These are phyloP conservation scores for Candida tetrigidarum DNA, from an alignment of 1,139 yeast genomes.

Conservation along the genomic window DNA sequence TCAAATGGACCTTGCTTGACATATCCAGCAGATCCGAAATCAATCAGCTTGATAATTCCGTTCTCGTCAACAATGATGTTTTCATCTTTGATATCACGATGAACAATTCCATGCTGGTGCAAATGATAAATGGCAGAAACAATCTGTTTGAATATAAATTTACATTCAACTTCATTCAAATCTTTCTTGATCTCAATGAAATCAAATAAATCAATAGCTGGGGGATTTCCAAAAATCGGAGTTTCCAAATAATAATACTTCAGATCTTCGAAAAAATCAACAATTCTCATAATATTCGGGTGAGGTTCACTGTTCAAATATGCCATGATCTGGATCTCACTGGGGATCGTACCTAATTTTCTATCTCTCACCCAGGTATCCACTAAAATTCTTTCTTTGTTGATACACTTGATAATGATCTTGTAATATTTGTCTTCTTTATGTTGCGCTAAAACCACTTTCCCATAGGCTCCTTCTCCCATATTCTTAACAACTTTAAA, in stretches of 20 bases:
- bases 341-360: constrained; percentile 87
- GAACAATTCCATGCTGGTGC: constrained; percentile 87
- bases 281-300: constrained; percentile 79
- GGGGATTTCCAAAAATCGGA: constrained; percentile 85
- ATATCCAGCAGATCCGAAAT: constrained; percentile 95
- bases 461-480: constrained; percentile 98
- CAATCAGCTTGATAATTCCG: constrained; percentile 82
- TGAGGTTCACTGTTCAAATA: constrained; percentile 76
- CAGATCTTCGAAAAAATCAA: constrained; percentile 92
- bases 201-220: constrained; percentile 92
- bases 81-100: constrained; percentile 95
- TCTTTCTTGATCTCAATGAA: constrained; percentile 81
- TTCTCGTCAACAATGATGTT: constrained; percentile 84
- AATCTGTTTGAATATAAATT: constrained; percentile 77
- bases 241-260: constrained; percentile 89
- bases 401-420: constrained; percentile 85
- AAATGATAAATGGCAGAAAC: constrained; percentile 78
- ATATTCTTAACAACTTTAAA: constrained; percentile 72
- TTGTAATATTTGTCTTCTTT: constrained; percentile 62
- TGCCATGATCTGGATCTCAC: constrained; percentile 92
- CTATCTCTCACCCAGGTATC: constrained; percentile 98
- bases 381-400: constrained; percentile 88
- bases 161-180: constrained; percentile 78
- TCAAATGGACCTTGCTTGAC: constrained; percentile 92
- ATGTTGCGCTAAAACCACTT: constrained; percentile 80